Evolutionary conservation across 208 protist species (phyloP), one percentile per base, ranked within the genome.

Genomic region (Porcisia hertigi): DNA sequence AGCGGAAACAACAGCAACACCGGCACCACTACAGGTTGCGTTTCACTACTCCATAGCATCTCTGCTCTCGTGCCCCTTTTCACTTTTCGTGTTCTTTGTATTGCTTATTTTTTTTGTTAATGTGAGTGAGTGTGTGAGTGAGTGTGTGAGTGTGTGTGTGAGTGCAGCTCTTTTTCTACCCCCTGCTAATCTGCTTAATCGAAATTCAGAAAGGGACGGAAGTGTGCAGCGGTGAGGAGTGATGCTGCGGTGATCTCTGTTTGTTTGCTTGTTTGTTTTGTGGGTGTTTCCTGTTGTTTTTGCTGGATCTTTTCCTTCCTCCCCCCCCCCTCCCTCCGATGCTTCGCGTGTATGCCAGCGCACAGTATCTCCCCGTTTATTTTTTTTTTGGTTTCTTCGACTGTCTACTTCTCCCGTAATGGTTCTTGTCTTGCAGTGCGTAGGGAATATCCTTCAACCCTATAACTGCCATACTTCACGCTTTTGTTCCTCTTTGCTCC

Each of bases 401-500:
- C 20, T 64, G 12, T 43, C 23, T 64, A 16, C 6, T 58, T n/a
- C 14, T 25, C 18, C 11, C 3, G 23, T 64, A 43, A 12, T 1
- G 34, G 36, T n/a, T 64, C 14, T 64, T 64, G 62, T 18, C 18
- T 7, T 66, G 16, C 43, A 30, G 39, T 23, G 34, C 47, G 45
- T 71, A 57, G 12, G 65, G 41, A 30, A 55, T 9, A 34, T 41
- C 25, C 30, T 2, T 12, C 41, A 39, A 49, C 57, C 64, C 58
- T 41, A 57, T n/a, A n/a, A 60, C 60, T 76, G 18, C 45, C 36
- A 39, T 49, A 1, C 54, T 69, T 73, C 57, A 30, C 66, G 57
- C 52, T 34, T 69, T 60, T 69, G 45, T 53, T 4, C 52, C 43
- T 16, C 52, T 39, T 41, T 58, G n/a, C 54, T 54, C 23, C 14